Evolutionary conservation across 1,284 basidiomycete genomes (phyloP), one percentile per base, ranked within the genome.

Genomic region (Rhizoctonia solani): DNA sequence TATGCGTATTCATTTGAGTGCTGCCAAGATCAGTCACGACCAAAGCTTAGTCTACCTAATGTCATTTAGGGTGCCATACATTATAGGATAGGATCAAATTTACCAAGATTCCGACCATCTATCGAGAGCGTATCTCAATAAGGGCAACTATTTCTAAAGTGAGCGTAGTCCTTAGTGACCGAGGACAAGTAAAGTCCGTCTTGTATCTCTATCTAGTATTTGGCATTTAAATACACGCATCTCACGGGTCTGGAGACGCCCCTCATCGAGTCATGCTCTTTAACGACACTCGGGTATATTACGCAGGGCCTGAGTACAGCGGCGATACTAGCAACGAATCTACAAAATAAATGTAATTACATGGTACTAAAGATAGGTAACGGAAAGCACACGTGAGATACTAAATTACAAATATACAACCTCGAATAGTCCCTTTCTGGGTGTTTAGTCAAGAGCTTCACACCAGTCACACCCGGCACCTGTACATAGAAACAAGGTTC

Each of bases 391-490:
- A 21, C 44, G 21, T 14, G 9, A 21, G 13, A 11, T 6, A 19
- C 6, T 46, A 46, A 11, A 21, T 19, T 46, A 46, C 21, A 46
- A 46, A 46, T 9, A 46, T 46, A 46, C 8, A 46, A 46, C 8
- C 8, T 9, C 9, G 19, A 21, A 46, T 11, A 6, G 21, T 46
- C 9, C 9, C 19, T 11, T 21, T 6, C 21, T 9, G 11, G 44
- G 8, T 19, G 9, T 9, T 65, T 27, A 65, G 27, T 65, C 59
- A 41, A 65, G 59, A 21, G 47, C 59, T 21, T 52, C 47, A 41
- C 59, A 65, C 59, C 59, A 65, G 39, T 65, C 59, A 25, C 59
- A 65, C 5, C 32, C 47, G n/a, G 32, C 21, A 9, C 49, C 47
- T 2, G 59, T 65, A n/a, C 59, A 65, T 23, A 65, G 32, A 23